These are phyloP conservation scores for Saitozyma podzolica DNA, from an alignment of 768 basidiomycete species.

Conservation along the genomic window DNA sequence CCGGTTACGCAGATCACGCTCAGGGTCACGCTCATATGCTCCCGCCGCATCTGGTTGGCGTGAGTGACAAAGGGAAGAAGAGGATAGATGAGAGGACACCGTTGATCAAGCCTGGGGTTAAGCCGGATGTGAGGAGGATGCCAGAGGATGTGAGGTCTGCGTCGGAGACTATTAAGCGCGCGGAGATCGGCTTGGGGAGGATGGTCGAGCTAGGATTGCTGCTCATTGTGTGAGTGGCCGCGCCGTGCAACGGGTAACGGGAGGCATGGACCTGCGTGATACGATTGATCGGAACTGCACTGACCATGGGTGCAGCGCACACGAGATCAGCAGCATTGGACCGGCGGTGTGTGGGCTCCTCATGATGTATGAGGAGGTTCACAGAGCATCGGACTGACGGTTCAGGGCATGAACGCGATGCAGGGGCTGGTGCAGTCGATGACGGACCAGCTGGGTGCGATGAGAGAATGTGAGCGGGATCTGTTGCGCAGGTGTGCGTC, in stretches of 20 bases:
- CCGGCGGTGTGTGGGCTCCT: slow-evolving; percentile 65
- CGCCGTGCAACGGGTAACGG: slow-evolving; percentile 43
- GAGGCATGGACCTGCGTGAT: too few relatives aligned
- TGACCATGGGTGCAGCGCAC: slow-evolving; percentile 63
- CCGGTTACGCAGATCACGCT: too few relatives aligned
- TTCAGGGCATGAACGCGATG: slow-evolving; percentile 70
- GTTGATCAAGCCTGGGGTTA: slow-evolving; percentile 44
- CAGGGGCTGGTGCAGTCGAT: slow-evolving; percentile 70
- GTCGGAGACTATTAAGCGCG: slow-evolving; percentile 55
- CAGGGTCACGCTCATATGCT: too few relatives aligned
- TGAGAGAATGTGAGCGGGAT: slow-evolving; percentile 87
- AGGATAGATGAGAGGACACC: slow-evolving; percentile 30
- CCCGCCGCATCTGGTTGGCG: too few relatives aligned
- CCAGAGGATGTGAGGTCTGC: not conserved
- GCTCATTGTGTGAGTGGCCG: slow-evolving; percentile 65
- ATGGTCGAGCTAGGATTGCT: slow-evolving; percentile 69
- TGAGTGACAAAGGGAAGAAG: too few relatives aligned
- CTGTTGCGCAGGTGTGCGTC: slow-evolving; percentile 61
- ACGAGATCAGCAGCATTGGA: slow-evolving; percentile 78
- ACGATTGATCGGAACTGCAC: too few relatives aligned
- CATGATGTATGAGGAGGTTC: not conserved
- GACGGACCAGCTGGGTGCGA: slow-evolving; percentile 73
- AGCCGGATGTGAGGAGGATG: slow-evolving; percentile 32
- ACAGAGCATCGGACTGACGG: not conserved
- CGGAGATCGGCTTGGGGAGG: slow-evolving; percentile 64